A percentile compares a stretch with the other conserved stretches of the same genome.
Conservation (phyloP, 768 basidiomycete genomes). For the Fomitopsis pulvina region DNA sequence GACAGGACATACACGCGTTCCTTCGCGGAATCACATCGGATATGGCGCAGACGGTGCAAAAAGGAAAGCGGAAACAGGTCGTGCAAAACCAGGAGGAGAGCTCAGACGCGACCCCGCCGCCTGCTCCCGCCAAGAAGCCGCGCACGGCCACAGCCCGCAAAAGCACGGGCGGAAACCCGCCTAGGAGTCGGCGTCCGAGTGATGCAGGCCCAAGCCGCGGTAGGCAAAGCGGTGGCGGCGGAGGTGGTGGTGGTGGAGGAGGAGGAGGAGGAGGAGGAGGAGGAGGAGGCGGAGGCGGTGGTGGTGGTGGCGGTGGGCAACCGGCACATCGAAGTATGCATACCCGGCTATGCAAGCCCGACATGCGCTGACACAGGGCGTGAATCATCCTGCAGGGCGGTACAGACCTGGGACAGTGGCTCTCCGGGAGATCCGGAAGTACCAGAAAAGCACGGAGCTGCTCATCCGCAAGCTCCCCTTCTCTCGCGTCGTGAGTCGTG, state of each 20-base stretch:
- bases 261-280: conserved; percentile 12
- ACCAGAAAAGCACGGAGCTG: conserved; percentile 90
- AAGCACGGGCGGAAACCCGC: conserved; percentile 67
- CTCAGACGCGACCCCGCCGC: conserved; percentile 42
- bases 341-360: not conserved
- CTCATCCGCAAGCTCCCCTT: conserved; percentile 86
- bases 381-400: conserved; percentile 46
- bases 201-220: conserved; percentile 12
- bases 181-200: conserved; percentile 19
- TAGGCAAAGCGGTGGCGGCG: conserved; percentile 10
- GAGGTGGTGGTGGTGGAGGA: conserved; percentile 13
- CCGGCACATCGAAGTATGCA: conserved; percentile 18
- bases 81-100: conserved; percentile 24
- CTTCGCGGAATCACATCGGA: not conserved
- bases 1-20: not conserved
- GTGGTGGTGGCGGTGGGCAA: not conserved
- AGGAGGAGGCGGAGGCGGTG: conserved; percentile 14
- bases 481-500: conserved; percentile 71
- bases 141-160: conserved; percentile 71
- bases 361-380: not conserved
- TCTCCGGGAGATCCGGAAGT: conserved; percentile 87
- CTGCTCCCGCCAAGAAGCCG: conserved; percentile 37
- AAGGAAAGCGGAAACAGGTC: conserved; percentile 36
- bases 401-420: conserved; percentile 90
- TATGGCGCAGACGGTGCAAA: conserved; percentile 73